phyloP scores from a whole-genome alignment of 306 rosid genomes.

The Canavalia ensiformis region DNA sequence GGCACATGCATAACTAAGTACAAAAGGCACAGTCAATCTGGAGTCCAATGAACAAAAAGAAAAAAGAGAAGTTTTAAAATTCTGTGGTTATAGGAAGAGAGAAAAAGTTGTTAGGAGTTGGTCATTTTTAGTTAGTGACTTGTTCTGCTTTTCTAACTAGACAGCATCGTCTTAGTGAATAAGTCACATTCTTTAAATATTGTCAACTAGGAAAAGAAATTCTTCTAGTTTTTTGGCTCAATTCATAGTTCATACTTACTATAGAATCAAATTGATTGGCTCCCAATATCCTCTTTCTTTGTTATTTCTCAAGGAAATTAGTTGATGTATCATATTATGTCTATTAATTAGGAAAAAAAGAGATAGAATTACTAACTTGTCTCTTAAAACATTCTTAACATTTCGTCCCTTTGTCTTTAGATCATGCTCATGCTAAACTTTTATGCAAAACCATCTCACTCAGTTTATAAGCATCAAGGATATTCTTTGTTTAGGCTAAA shows the following conservation, averaged over 20 bases:
- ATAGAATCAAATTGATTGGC: constrained; percentile 33
- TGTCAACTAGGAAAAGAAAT: constrained; percentile 1
- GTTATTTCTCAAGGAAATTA: constrained; percentile 28
- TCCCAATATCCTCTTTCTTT: constrained; percentile 29
- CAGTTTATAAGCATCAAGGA: constrained; percentile 44
- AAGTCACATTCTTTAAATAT: constrained; percentile 31
- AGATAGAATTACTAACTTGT: constrained; percentile 27
- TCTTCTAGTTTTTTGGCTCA: constrained; percentile 39
- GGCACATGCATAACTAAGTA: constrained; percentile 47
- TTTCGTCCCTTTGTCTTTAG: constrained; percentile 34
- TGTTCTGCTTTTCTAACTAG: constrained; percentile 48
- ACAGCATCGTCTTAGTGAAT: constrained; percentile 43
- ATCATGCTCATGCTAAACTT: constrained; percentile 26
- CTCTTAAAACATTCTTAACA: constrained; percentile 47
- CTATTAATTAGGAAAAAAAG: constrained; percentile 11
- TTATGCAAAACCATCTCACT: constrained; percentile 32
- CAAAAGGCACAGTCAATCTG: constrained; percentile 39
- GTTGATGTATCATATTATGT: constrained; percentile 30
- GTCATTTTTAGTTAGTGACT: constrained; percentile 63
- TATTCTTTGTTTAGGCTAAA: constrained; percentile 51
- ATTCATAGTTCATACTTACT: background rate
- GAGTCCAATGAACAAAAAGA: constrained; percentile 49
- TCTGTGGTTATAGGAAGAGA: constrained; percentile 44
- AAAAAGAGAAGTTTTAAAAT: constrained; percentile 45
- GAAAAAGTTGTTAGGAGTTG: constrained; percentile 58